phyloP scores from a whole-genome alignment of 345 rosid species.

The Murraya koenigii region DNA sequence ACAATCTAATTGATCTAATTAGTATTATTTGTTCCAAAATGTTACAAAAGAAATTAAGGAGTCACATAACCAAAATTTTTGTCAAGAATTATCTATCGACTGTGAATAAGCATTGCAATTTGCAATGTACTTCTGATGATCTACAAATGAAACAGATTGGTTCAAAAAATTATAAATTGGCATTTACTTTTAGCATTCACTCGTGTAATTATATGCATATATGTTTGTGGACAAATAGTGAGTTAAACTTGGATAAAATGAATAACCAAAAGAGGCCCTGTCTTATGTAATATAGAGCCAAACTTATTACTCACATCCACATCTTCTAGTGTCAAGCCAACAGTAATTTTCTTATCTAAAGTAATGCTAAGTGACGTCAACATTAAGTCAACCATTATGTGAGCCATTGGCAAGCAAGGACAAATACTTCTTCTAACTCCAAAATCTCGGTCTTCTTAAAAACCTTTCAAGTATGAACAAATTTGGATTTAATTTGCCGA shows the following conservation, averaged over 20 bases:
- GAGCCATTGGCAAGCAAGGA: slow-evolving; percentile 41
- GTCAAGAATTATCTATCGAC: background rate
- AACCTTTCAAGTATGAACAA: slow-evolving; percentile 36
- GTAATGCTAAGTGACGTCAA: slow-evolving; percentile 35
- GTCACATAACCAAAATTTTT: background rate
- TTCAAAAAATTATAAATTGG: too few relatives aligned
- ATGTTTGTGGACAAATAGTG: too few relatives aligned
- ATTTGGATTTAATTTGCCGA: slow-evolving; percentile 24
- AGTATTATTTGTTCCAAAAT: background rate
- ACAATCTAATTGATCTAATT: background rate
- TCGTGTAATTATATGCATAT: too few relatives aligned
- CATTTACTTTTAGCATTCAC: too few relatives aligned
- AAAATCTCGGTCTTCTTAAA: slow-evolving; percentile 3
- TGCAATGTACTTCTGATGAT: too few relatives aligned
- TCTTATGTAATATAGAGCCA: slow-evolving; percentile 31
- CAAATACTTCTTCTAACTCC: slow-evolving; percentile 35
- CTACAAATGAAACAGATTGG: too few relatives aligned
- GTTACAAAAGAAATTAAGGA: background rate
- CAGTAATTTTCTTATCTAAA: slow-evolving; percentile 30
- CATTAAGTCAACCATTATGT: slow-evolving; percentile 32
- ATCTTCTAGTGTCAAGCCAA: slow-evolving; percentile 5
- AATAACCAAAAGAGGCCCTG: slow-evolving; percentile 23
- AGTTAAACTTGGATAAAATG: background rate
- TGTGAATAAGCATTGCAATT: too few relatives aligned
- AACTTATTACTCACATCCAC: slow-evolving; percentile 20